Evolutionary conservation across 1,284 basidiomycete genomes (phyloP), one percentile per base, ranked within the genome.

Genomic region (Pseudozyma hubeiensis): DNA sequence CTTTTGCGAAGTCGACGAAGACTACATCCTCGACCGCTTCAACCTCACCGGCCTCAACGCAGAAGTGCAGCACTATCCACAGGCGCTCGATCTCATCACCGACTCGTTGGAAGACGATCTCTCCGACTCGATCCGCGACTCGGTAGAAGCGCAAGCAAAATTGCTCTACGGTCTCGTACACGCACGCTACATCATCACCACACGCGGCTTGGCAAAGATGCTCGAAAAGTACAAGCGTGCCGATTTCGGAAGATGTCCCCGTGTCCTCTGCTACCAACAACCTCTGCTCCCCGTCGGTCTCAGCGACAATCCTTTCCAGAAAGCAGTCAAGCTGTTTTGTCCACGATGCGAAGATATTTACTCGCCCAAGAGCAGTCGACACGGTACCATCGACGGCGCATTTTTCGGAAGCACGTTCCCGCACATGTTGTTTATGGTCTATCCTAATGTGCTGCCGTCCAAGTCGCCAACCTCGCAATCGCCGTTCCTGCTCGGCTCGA

Each of bases 1-100:
- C 88, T 99, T 98, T 85, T 97, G 95, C 86, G 95, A 99, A 87
- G 93, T 99, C 75, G 97, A 99, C 84, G 95, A 98, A 83, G 96
- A 98, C 86, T 99, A 98, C 86, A 98, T 99, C 80, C 88, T 98
- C 52, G 96, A 99, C 86, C 89, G 96, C 48, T 98, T 99, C 90
- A 99, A 98, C 86, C 88, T 99, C 59, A 99, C 96, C 0, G 96
- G 97, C 2, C 88, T 98, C 67, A 98, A 98, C 86, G 92, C 92
- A 74, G 96, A 99, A 85, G 94, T 98, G 7, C 90, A 94, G 72
- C 93, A 97, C 86, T 99, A 98, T 81, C 87, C 91, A 2, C 91
- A 97, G 80, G 96, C 96, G 0, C 87, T 99, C 55, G 96, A 99
- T 84, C 88, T 98, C 62, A 97, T 99, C 75, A 98, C 95, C 5